Evolutionary conservation across 2,329 filamentous ascomycete species (phyloP), one percentile per base, ranked within the genome.

Genomic region (Fusarium sp.): DNA sequence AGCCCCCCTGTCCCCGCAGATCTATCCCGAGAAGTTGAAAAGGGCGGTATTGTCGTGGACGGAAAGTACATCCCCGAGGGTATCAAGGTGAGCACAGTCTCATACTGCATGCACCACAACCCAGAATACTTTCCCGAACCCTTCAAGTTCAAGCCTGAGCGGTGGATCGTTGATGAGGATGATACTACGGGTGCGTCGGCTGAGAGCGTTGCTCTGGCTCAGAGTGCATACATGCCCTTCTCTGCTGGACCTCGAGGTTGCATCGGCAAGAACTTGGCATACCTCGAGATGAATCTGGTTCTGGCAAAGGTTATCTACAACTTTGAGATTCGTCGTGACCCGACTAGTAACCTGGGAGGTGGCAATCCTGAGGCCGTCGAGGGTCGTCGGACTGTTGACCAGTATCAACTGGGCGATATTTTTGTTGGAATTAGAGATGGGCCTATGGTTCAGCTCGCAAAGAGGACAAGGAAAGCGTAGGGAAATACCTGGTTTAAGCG

Each of bases 1-100:
- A 72, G 65, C 1, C 75, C 74, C 0, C 73, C 74, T 0, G 56
- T 71, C 1, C 64, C 70, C 2, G 61, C 61, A 0, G 66, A 70
- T 20, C 61, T 74, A 16, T 59, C 65, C 13, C 66, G 72, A 18
- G 64, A 71, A 3, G 62, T 73, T 10, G 18, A 60, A 18, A 33
- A 69, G 20, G 68, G 68, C 8, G 67, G 68, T 4, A 61, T 67
- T 1, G 33, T 70, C 6, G 54, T 70, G 1, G 67, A 70, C n/a
- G 67, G 54, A 4, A 20, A 70, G 13, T 61, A 69, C 29, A 57
- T 71, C 4, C 67, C 68, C 1, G n/a, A 65, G 25, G 64, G 68
- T 5, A 55, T 68, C 16, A 61, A 46, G 20, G 68, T 70, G n/a
- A 68, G 67, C 42, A 55, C 58, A 2, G 49, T 44, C 1, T 23